Base-by-base conservation (phyloP, 139 green algal species). In the Nannochloris sp. region DNA sequence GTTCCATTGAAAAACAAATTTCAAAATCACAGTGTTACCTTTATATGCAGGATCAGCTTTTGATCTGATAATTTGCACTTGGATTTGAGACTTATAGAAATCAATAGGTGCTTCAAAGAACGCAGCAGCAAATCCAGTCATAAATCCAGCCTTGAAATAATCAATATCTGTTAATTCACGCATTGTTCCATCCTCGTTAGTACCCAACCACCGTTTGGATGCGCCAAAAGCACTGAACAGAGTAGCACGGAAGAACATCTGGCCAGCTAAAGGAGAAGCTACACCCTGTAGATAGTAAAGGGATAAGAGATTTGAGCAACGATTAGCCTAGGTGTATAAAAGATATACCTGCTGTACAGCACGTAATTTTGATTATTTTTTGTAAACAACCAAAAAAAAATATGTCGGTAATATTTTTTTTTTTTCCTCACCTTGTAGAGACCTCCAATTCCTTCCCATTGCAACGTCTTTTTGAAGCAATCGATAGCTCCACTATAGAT, bases 71-170 rank as follows among this genome's bases (percentile, higher is more conserved):
- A 95, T 91, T 72, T 97, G 92, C 6, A 92, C 83, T 71, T 97
- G 92, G 57, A 95, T 89, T 75, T 97, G 92, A 24, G 76, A 90
- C 83, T 97, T 97, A 77, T 93, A 97, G 44, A 97, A 96, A 73
- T 97, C 92, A 54, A 97, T 96, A 29, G 92, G 92, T 0, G 80
- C 81, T 72, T 97, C 92, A 0, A 76, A 84, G 66, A 97, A 96
- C 6, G 92, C 81, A 5, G 88, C 89, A 8, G 87, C 84, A 54
- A 89, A 83, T 29, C 92, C 90, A 0, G 89, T 91, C 33, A 92
- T 87, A 15, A 75, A 78, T 4, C 88, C 88, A 12, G 86, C 88
- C 64, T 89, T 90, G 82, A 85, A 94, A 57, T 82, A 88, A 64
- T 94, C 80, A 6, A 34, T 4, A 31, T 62, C 62, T 55, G 37